Conservation (phyloP, 2,329 filamentous ascomycete genomes). For the Colletotrichum brevisporum region DNA sequence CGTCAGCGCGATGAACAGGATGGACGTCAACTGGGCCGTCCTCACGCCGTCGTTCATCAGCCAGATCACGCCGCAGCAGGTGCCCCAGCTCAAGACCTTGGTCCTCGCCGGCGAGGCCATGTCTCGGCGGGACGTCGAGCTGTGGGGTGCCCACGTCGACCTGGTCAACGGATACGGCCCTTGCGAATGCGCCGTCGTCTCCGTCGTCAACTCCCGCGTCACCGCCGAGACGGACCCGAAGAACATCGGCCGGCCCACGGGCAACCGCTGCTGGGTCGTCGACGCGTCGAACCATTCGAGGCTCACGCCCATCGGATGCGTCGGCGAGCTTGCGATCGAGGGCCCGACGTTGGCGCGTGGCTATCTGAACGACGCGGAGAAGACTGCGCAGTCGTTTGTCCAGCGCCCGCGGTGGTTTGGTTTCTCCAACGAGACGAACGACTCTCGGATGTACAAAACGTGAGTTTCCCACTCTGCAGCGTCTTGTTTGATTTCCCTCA, state of each 20-base stretch:
- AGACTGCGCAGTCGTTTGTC: constrained; percentile 38
- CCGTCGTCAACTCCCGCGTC: neutral
- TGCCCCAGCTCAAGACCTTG: neutral
- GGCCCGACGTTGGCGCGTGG: constrained; percentile 22
- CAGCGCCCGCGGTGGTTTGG: too few species aligned
- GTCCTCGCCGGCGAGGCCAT: constrained; percentile 2
- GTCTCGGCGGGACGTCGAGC: too few species aligned
- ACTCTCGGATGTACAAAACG: too few species aligned
- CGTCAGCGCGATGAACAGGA: neutral
- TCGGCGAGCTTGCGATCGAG: constrained; percentile 36
- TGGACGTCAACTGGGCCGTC: constrained; percentile 37
- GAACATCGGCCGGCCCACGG: constrained; percentile 1
- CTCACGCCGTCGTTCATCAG: neutral
- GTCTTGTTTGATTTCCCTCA: too few species aligned
- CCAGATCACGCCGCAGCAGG: too few species aligned
- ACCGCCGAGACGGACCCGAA: too few species aligned
- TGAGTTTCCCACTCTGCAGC: too few species aligned
- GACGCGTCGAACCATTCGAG: constrained; percentile 43
- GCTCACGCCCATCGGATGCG: constrained; percentile 47
- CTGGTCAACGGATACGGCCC: constrained; percentile 43
- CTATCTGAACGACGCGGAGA: constrained; percentile 31
- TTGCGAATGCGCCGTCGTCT: constrained; percentile 36
- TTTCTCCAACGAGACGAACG: too few species aligned
- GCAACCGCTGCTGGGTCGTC: constrained; percentile 47
- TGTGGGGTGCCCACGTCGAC: too few species aligned